Conservation (phyloP, 805 yeast species). For the Candida chilensis region DNA sequence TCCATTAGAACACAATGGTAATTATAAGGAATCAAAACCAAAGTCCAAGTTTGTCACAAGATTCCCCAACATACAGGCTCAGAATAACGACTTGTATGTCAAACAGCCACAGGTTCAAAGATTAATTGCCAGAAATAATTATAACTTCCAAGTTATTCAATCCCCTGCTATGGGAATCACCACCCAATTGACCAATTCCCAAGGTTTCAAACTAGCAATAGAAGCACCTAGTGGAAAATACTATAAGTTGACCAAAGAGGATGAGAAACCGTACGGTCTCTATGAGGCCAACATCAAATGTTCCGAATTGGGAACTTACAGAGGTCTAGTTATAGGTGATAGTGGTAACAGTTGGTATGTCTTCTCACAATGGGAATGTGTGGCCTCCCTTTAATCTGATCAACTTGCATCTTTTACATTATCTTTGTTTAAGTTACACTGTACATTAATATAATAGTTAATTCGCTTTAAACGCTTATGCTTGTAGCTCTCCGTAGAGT, state of each 20-base stretch:
- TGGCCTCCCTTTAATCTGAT: slow-evolving; percentile 9
- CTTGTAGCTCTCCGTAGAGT: too few species aligned
- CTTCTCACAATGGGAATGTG: slow-evolving; percentile 85
- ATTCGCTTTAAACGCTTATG: too few species aligned
- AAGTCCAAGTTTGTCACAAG: slow-evolving; percentile 62
- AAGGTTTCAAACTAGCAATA: slow-evolving; percentile 52
- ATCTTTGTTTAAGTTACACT: neutral
- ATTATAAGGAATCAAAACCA: too few species aligned
- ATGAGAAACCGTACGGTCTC: slow-evolving; percentile 35
- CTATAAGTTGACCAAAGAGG: slow-evolving; percentile 46
- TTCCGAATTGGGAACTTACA: slow-evolving; percentile 73
- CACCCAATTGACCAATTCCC: slow-evolving; percentile 22
- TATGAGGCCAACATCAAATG: slow-evolving; percentile 57
- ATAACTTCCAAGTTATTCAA: slow-evolving; percentile 56
- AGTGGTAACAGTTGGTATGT: slow-evolving; percentile 77
- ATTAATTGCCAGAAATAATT: slow-evolving; percentile 46
- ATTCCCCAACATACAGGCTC: slow-evolving; percentile 62
- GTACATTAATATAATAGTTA: neutral
- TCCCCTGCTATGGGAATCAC: slow-evolving; percentile 45
- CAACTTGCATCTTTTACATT: neutral
- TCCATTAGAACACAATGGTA: slow-evolving; percentile 69
- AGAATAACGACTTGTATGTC: slow-evolving; percentile 69
- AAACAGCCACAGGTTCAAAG: slow-evolving; percentile 74
- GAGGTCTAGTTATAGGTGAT: slow-evolving; percentile 74
- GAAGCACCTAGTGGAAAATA: slow-evolving; percentile 84